phyloP scores from a whole-genome alignment of 371 early-diverging fungal species.

The Apophysomyces variabilis region DNA sequence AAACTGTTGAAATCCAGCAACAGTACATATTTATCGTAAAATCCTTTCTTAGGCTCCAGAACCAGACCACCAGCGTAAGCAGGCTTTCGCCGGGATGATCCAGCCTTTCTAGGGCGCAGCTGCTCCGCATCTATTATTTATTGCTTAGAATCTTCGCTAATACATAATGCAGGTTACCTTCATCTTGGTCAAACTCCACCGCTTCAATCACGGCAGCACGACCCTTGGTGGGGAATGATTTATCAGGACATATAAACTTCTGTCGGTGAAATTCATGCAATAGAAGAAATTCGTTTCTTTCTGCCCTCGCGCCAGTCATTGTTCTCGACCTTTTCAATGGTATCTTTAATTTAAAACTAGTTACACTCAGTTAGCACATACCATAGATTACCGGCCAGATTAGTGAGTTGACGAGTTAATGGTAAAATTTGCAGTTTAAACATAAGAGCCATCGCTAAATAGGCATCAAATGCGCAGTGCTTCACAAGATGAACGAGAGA shows the following conservation, averaged over 20 bases:
- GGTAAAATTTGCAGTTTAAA: conserved; percentile 89
- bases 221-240: conserved; percentile 37
- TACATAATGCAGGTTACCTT: conserved; percentile 17
- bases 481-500: conserved; percentile 71
- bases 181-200: conserved; percentile 57
- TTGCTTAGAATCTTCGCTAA: background rate
- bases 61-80: conserved; percentile 99
- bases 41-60: conserved; percentile 97
- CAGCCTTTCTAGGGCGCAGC: conserved; percentile 41
- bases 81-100: conserved; percentile 74
- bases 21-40: conserved; percentile 96
- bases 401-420: conserved; percentile 94
- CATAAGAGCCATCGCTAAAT: conserved; percentile 82
- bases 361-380: conserved; percentile 19
- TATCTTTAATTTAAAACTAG: background rate
- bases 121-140: conserved; percentile 37
- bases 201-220: conserved; percentile 43
- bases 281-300: conserved; percentile 97
- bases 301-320: conserved; percentile 93
- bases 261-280: conserved; percentile 95
- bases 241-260: conserved; percentile 94
- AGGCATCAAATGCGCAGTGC: conserved; percentile 87
- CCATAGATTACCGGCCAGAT: conserved; percentile 96
- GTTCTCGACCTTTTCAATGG: conserved; percentile 68
- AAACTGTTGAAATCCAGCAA: conserved; percentile 99